Percentiles rank a stretch among this genome's conserved stretches.
phyloP scores from a whole-genome alignment of 2,329 filamentous ascomycete genomes.

The Penicillium sp. region DNA sequence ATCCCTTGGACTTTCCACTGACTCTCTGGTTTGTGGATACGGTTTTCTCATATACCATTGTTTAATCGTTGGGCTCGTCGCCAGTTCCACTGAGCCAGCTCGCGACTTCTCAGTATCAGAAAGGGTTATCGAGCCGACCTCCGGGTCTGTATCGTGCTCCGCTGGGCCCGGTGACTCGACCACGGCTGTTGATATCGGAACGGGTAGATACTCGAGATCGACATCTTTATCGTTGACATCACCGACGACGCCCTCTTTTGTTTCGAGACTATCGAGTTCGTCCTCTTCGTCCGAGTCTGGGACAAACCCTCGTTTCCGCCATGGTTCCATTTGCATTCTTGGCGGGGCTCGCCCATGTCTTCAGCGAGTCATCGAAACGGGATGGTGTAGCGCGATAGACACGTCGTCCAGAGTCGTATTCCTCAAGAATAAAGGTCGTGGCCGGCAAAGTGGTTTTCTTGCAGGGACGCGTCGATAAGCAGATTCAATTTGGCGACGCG shows the following conservation, averaged over 20 bases:
- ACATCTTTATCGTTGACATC: conserved; percentile 9
- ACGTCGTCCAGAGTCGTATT: neutral
- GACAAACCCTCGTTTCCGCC: conserved; percentile 53
- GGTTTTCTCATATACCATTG: neutral
- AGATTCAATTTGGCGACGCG: conserved; percentile 25
- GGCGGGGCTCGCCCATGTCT: conserved; percentile 38
- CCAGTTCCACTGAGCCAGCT: neutral
- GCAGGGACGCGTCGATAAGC: conserved; percentile 2
- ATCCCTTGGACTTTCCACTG: neutral
- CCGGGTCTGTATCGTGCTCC: neutral
- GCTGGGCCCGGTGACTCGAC: neutral
- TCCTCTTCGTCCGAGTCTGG: conserved; percentile 52
- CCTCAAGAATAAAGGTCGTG: neutral
- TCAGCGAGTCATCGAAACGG: conserved; percentile 28
- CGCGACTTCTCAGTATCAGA: neutral
- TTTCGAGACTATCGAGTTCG: conserved; percentile 38
- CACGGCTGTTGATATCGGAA: conserved; percentile 4
- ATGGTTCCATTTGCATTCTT: conserved; percentile 46
- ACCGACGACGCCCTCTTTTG: conserved; percentile 10
- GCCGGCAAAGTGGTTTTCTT: neutral
- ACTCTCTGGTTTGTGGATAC: neutral
- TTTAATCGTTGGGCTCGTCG: neutral
- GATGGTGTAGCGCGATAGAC: neutral
- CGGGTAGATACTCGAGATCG: conserved; percentile 20
- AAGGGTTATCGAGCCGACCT: neutral